Percentiles rank a stretch among this genome's conserved stretches.
Evolutionary conservation across 1,284 basidiomycete species (phyloP).

Genomic region (Ganoderma leucocontextum): DNA sequence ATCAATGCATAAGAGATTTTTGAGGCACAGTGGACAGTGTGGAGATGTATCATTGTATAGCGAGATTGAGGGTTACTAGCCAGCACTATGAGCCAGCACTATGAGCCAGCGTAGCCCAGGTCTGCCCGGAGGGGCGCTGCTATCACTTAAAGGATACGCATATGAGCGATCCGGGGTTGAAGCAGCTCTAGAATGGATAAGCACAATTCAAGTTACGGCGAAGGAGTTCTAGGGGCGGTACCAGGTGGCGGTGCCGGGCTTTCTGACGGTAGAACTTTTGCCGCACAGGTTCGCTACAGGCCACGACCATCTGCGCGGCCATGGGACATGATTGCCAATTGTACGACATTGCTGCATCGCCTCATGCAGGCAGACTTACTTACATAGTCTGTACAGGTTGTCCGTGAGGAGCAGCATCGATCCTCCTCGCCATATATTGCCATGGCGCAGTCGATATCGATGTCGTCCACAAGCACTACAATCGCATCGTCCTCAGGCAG

Average conservation of each 20-base stretch:
- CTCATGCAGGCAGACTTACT: neutral
- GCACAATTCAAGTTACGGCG: too few relatives aligned
- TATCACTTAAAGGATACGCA: too few relatives aligned
- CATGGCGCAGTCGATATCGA: neutral
- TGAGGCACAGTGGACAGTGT: too few relatives aligned
- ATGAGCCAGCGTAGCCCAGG: too few relatives aligned
- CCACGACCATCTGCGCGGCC: neutral
- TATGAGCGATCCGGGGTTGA: too few relatives aligned
- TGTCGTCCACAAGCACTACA: neutral
- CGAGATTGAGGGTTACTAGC: too few relatives aligned
- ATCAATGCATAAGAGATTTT: too few relatives aligned
- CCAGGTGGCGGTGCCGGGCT: neutral
- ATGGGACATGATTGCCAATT: constrained; percentile 1
- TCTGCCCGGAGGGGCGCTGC: too few relatives aligned
- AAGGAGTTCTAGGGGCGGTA: too few relatives aligned
- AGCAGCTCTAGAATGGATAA: too few relatives aligned
- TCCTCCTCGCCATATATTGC: neutral
- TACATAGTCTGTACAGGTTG: neutral
- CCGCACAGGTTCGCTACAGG: neutral
- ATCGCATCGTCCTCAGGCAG: neutral
- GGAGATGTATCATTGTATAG: too few relatives aligned
- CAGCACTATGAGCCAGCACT: too few relatives aligned
- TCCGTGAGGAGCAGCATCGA: neutral
- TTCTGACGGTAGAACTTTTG: neutral
- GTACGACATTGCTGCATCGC: neutral